A percentile compares a stretch with the other conserved stretches of the same genome.
These are phyloP conservation scores for Begonia masoniana DNA, from an alignment of 306 rosid genomes.

Conservation along the genomic window DNA sequence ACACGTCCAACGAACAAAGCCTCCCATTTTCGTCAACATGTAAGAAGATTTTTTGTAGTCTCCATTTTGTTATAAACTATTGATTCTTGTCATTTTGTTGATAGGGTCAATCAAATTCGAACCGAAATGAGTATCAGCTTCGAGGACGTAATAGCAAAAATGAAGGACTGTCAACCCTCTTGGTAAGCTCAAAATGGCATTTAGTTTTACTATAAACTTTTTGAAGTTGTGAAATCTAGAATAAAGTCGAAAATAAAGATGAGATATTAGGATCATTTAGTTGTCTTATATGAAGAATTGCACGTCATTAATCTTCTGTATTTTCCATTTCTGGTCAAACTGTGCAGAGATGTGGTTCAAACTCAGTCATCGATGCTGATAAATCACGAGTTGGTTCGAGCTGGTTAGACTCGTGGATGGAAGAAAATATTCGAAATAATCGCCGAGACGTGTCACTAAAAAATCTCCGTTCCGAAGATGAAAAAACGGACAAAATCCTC, in stretches of 20 bases:
- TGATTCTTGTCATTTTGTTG: constrained; percentile 5
- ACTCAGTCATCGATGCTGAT: constrained; percentile 35
- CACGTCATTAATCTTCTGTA: too few relatives aligned
- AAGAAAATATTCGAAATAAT: constrained; percentile 44
- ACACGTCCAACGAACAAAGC: constrained; percentile 38
- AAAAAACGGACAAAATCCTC: constrained; percentile 74
- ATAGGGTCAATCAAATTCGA: constrained; percentile 39
- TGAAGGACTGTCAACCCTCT: constrained; percentile 56
- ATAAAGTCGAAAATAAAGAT: too few relatives aligned
- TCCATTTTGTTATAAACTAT: neutral
- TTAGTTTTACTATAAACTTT: too few relatives aligned
- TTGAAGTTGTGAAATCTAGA: too few relatives aligned
- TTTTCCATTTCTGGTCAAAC: constrained; percentile 2
- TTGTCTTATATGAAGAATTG: too few relatives aligned
- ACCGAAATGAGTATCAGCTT: constrained; percentile 26
- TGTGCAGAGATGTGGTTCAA: constrained; percentile 73
- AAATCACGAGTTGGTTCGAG: constrained; percentile 29
- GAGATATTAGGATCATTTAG: too few relatives aligned
- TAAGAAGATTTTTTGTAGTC: constrained; percentile 16
- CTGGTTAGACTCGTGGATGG: constrained; percentile 91
- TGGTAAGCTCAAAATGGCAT: constrained; percentile 27
- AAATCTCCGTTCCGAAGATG: constrained; percentile 30
- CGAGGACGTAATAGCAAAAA: constrained; percentile 34
- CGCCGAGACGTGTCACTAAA: constrained; percentile 22
- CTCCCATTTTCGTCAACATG: constrained; percentile 36